Evolutionary conservation across 176 grass and related monocot species (phyloP).

Genomic region (Secale cereale): DNA sequence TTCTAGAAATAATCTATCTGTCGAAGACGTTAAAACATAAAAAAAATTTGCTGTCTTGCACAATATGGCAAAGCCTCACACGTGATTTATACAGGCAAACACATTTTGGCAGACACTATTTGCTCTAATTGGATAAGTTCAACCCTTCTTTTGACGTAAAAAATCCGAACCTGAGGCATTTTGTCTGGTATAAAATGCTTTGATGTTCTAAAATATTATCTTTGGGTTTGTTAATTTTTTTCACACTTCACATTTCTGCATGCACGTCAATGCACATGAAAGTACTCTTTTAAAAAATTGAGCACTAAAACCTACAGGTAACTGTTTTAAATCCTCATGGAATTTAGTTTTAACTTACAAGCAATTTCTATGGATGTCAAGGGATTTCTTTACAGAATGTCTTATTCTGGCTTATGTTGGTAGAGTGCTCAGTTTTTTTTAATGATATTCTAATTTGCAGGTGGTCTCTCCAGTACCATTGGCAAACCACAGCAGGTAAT

Average conservation of each 20-base stretch:
- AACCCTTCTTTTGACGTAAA: neutral
- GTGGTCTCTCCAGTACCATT: slow-evolving; percentile 47
- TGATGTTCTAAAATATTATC: neutral
- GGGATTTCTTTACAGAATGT: neutral
- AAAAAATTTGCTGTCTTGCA: neutral
- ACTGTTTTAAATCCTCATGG: neutral
- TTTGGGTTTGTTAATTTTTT: neutral
- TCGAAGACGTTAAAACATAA: neutral
- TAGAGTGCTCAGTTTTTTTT: slow-evolving; percentile 9
- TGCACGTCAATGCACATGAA: neutral
- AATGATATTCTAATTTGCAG: slow-evolving; percentile 44
- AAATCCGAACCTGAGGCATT: neutral
- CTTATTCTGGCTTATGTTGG: neutral
- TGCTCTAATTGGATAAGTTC: neutral
- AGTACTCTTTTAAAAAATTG: neutral
- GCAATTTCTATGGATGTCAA: neutral
- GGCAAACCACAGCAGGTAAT: slow-evolving; percentile 61
- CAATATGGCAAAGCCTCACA: neutral
- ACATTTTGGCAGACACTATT: neutral
- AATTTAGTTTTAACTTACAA: neutral
- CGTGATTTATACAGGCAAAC: neutral
- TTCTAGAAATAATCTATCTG: neutral
- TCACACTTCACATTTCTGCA: neutral
- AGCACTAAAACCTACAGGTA: neutral
- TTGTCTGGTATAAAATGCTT: neutral